These are phyloP conservation scores for Vitis amurensis DNA, from an alignment of 164 flowering plant species.

Conservation along the genomic window DNA sequence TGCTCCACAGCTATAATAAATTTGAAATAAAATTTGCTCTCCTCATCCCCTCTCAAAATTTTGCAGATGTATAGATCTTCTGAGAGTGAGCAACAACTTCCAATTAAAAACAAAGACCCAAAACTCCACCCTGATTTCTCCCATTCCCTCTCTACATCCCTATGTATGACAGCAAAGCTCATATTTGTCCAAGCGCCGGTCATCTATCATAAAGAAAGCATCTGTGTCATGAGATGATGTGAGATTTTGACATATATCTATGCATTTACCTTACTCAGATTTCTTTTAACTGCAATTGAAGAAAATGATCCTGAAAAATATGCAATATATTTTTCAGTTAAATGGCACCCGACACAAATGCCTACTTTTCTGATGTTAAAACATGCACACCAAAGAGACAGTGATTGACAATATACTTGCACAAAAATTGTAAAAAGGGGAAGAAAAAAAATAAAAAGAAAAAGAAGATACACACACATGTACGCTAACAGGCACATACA, in stretches of 20 bases:
- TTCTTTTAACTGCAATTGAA: constrained; percentile 32
- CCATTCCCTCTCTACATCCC: constrained; percentile 86
- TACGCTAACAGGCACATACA: too few species aligned
- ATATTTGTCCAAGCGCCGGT: constrained; percentile 89
- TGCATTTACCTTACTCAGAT: constrained; percentile 58
- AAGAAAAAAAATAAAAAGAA: too few species aligned
- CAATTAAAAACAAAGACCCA: constrained; percentile 56
- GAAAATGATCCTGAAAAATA: constrained; percentile 22
- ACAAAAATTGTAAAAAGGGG: too few species aligned
- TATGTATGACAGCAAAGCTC: constrained; percentile 94
- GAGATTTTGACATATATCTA: constrained; percentile 45
- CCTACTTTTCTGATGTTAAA: too few species aligned
- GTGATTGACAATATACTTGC: not conserved
- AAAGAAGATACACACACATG: too few species aligned
- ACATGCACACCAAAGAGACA: not conserved
- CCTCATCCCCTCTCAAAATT: constrained; percentile 65
- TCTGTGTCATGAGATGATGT: constrained; percentile 63
- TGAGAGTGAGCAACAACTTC: constrained; percentile 66
- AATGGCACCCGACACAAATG: too few species aligned
- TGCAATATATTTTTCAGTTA: not conserved
- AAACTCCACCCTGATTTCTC: constrained; percentile 69
- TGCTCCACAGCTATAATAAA: constrained; percentile 80
- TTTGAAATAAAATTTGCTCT: constrained; percentile 60
- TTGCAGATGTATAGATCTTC: constrained; percentile 64
- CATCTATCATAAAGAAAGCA: constrained; percentile 97